Evolutionary conservation across 2,329 filamentous ascomycete species (phyloP), one percentile per base, ranked within the genome.

Genomic region (Botryotinia calthae): DNA sequence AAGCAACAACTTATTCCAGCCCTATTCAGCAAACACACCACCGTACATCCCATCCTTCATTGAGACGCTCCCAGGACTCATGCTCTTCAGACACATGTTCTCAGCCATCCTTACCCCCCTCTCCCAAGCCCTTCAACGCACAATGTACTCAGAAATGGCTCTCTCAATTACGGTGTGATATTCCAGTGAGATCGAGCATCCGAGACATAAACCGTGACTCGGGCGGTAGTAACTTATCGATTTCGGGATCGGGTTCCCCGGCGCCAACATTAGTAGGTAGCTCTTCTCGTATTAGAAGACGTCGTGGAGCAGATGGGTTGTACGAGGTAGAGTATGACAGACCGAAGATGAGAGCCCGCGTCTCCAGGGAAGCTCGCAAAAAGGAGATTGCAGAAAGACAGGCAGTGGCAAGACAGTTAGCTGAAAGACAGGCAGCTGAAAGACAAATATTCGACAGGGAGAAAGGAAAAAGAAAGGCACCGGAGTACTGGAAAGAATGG

Each of bases 101-200:
- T n/a, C 7, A 66, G 14, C 2, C 4, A 40, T 40, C 31, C 4
- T 25, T 40, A 3, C 31, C 22, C 16, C 4, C 46, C 20, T 40
- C 34, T 2, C 46, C 34, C 1, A 16, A 1, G 14, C 16, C 46
- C 20, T n/a, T 10, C 7, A 0, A 40, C 22, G 1, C 1, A 14
- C 22, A 16, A 10, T 12, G 20, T 37, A 37, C 9, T 37, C 22
- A 1, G 20, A 4, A 25, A 5, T 48, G 20, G 20, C 16, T 25
- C 28, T 37, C 44, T 34, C 10, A 65, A 37, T 20, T 18, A 10
- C n/a, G 2, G 18, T 12, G 2, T 12, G n/a, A 44, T 5, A 2
- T 2, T 12, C 7, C 25, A 20, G 10, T 10, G n/a, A 42, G 28
- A 5, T 5, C 42, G 6, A 28, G 6, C 28, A 14, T 31, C 25